These are phyloP conservation scores for Coccomyxa sp. DNA, from an alignment of 139 green algal species.

Conservation along the genomic window DNA sequence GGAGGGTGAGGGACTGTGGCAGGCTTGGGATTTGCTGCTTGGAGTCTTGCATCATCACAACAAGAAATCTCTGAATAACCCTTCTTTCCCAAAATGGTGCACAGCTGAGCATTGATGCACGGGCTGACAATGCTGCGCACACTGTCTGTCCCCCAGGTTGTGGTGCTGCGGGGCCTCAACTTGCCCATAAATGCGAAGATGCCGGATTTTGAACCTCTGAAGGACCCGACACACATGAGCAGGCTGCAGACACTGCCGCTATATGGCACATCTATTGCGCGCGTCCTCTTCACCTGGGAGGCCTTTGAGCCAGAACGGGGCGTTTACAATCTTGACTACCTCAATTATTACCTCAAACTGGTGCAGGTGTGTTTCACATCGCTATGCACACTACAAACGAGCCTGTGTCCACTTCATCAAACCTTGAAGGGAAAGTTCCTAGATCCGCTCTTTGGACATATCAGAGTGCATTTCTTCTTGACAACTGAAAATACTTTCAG, in stretches of 20 bases:
- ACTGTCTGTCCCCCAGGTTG: background rate
- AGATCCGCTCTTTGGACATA: too few relatives aligned
- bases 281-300: background rate
- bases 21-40: too few relatives aligned
- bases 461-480: too few relatives aligned
- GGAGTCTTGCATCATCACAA: too few relatives aligned
- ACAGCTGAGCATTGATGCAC: too few relatives aligned
- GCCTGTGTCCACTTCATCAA: background rate
- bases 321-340: background rate
- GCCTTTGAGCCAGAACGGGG: background rate
- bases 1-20: background rate
- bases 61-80: too few relatives aligned
- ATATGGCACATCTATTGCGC: background rate
- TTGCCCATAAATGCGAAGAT: background rate
- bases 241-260: background rate
- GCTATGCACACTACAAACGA: background rate
- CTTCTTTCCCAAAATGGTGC: too few relatives aligned
- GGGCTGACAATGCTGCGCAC: too few relatives aligned
- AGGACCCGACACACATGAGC: background rate
- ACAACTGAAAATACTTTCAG: too few relatives aligned
- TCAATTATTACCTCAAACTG: background rate
- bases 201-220: background rate
- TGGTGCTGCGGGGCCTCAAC: background rate
- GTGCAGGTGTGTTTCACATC: background rate
- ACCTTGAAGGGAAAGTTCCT: background rate